phyloP scores from a whole-genome alignment of 2,329 filamentous ascomycete genomes.

The Trichoderma sp. region DNA sequence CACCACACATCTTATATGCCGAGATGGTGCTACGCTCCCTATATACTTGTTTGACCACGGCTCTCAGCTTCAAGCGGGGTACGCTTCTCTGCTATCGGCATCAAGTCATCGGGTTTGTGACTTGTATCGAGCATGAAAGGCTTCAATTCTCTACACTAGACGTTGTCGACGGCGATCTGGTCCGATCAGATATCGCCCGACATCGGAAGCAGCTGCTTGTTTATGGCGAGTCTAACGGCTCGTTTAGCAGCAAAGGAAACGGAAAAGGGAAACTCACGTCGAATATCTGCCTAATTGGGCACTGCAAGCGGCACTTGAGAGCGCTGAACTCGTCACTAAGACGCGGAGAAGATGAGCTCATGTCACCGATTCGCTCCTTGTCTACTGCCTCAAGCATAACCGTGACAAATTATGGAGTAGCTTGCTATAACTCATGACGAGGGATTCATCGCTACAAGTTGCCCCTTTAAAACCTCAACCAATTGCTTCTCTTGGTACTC shows the following conservation, averaged over 20 bases:
- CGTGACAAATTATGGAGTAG: too few relatives aligned
- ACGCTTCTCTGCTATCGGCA: neutral
- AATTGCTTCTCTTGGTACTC: neutral
- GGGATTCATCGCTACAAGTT: too few relatives aligned
- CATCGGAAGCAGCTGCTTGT: neutral
- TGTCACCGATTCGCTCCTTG: neutral
- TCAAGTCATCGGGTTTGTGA: neutral
- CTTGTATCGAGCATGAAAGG: too few relatives aligned
- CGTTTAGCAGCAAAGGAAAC: neutral
- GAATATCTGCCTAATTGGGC: constrained; percentile 2
- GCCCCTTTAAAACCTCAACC: neutral
- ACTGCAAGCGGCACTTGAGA: neutral
- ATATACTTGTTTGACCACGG: neutral
- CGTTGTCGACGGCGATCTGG: neutral
- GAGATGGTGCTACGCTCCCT: neutral
- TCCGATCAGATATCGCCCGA: neutral
- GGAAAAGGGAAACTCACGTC: constrained; percentile 12
- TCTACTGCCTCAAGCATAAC: too few relatives aligned
- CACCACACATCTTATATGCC: neutral
- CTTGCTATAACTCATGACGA: too few relatives aligned
- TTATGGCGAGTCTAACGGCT: neutral
- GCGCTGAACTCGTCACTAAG: neutral
- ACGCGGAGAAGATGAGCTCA: neutral
- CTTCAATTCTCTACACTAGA: neutral
- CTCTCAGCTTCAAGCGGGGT: neutral